Conservation (phyloP, 352 stramenopile species). For the Phytophthora idaei region DNA sequence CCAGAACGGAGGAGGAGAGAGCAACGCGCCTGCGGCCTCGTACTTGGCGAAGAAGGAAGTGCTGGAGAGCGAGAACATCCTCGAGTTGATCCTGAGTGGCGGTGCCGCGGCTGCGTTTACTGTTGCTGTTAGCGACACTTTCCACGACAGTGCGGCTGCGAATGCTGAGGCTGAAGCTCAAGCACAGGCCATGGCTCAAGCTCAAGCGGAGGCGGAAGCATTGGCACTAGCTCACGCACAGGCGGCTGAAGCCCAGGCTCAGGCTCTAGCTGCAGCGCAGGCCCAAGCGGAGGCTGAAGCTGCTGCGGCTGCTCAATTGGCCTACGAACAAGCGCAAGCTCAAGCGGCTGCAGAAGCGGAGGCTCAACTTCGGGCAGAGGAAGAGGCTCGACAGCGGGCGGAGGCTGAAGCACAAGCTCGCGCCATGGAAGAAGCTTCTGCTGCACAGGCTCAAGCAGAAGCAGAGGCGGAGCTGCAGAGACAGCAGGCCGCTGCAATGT, state of each 20-base stretch:
- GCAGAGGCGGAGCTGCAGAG: conserved; percentile 36
- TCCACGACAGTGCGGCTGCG: conserved; percentile 15
- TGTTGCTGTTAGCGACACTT: conserved; percentile 11
- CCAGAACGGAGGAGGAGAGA: conserved; percentile 68
- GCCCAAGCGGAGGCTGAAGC: conserved; percentile 29
- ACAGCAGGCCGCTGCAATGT: conserved; percentile 35
- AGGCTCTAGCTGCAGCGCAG: conserved; percentile 30
- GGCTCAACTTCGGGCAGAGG: conserved; percentile 32
- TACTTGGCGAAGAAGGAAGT: conserved; percentile 83
- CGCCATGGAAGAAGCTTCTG: conserved; percentile 28
- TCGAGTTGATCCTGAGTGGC: conserved; percentile 55
- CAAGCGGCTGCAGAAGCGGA: conserved; percentile 41
- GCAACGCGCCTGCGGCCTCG: conserved; percentile 48
- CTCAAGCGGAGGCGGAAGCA: conserved; percentile 34
- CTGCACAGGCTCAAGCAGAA: conserved; percentile 35
- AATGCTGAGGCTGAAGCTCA: conserved; percentile 31
- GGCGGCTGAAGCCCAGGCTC: conserved; percentile 33
- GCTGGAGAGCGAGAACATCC: conserved; percentile 66
- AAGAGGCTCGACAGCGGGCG: conserved; percentile 30
- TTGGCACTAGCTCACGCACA: conserved; percentile 33
- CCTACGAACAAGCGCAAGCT: conserved; percentile 30
- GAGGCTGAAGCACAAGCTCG: conserved; percentile 40
- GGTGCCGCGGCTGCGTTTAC: conserved; percentile 21
- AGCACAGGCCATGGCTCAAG: conserved; percentile 28
- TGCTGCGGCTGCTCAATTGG: conserved; percentile 21